Percentiles rank a stretch among this genome's conserved stretches.
These are phyloP conservation scores for Lentinus polychrous DNA, from an alignment of 1,284 basidiomycete species.

Conservation along the genomic window DNA sequence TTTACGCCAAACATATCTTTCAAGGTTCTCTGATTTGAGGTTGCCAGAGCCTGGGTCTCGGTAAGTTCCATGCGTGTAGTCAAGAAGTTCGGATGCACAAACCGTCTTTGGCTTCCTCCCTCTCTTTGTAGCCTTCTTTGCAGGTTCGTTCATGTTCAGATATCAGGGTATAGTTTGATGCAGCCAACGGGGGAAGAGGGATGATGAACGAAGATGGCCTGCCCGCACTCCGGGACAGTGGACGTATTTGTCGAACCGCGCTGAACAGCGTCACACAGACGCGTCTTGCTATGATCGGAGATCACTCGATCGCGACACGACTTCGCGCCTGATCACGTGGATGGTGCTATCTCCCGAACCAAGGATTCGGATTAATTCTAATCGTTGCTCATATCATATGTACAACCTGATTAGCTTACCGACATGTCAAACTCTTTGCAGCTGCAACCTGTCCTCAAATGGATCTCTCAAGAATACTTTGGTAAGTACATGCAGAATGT, in stretches of 20 bases:
- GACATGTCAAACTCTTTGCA: no score
- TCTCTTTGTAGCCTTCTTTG: constrained; percentile 4
- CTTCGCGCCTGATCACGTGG: no score
- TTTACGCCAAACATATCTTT: constrained; percentile 12
- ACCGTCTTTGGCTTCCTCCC: constrained; percentile 2
- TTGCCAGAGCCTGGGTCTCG: constrained; percentile 1
- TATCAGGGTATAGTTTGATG: no score
- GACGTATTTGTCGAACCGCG: neutral
- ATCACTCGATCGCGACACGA: no score
- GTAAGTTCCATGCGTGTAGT: neutral
- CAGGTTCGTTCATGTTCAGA: constrained; percentile 5
- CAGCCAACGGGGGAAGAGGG: no score
- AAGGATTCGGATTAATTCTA: no score
- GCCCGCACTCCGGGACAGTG: no score
- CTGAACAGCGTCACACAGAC: neutral
- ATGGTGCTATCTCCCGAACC: no score
- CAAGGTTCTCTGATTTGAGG: constrained; percentile 8
- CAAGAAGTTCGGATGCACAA: neutral
- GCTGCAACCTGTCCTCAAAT: constrained; percentile 20
- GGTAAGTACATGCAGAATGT: constrained; percentile 26
- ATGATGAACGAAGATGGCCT: no score
- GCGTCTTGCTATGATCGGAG: neutral
- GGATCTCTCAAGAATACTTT: constrained; percentile 50
- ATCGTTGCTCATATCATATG: no score
- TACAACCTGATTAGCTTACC: no score